Evolutionary conservation across 352 stramenopile species (phyloP), one percentile per base, ranked within the genome.

Genomic region (Pythium volutum): DNA sequence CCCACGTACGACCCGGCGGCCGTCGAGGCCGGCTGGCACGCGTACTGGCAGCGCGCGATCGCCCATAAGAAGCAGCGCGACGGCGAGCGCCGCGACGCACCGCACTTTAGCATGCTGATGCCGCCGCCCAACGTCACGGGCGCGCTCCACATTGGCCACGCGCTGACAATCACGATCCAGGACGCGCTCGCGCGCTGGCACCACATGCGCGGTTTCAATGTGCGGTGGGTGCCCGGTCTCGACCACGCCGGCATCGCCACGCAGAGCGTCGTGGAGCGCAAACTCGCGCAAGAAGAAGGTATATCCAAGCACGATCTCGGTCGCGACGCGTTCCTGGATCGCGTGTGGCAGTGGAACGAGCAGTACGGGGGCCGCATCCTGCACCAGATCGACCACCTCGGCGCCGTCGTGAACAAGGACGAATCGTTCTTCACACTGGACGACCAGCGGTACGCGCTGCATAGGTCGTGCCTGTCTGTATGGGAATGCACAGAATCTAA

Each of bases 241-340:
- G 98, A 99, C 73, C 98, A 99, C 81, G 98, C 98, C 0, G 97
- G 98, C 31, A 99, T 99, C 60, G 97, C 97, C 0, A 99, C 97
- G 7, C 98, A 73, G 60, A 64, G 82, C 22, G 88, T 96, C 16
- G 90, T 97, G 8, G 90, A 97, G 75, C 93, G 93, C 61, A 75
- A 83, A 10, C 66, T 98, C 33, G 62, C 95, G 9, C 91, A 93
- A 69, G 80, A 96, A 54, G 79, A 93, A 70, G 61, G 70, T 71
- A 77, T 87, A 58, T 90, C 70, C 22, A 84, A 90, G 23, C 84
- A 97, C 61, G 89, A 97, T 45, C 64, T 98, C 6, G 94, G 91
- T 1, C 74, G 91, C 18, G 92, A 98, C 6, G 62, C 71, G 59
- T 99, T 99, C 75, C 73, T 99, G 1, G 70, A 97, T 55, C 84